These are phyloP conservation scores for Fagopyrum homotropicum DNA, from an alignment of 148 eudicot species.

Conservation along the genomic window DNA sequence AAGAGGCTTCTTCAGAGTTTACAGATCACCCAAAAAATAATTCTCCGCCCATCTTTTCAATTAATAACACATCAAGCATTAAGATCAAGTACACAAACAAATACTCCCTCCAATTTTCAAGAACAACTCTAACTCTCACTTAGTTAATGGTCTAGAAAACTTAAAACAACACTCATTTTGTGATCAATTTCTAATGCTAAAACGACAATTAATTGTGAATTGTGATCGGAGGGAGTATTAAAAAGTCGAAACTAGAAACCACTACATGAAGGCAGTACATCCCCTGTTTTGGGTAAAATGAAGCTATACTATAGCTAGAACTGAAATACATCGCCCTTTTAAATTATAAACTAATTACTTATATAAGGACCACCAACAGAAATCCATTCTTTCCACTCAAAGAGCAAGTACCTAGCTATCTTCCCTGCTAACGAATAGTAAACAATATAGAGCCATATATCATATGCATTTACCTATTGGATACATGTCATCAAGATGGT, in stretches of 20 bases:
- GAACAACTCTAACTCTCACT: too few species aligned
- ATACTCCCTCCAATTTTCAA: too few species aligned
- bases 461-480: not conserved
- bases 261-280: not conserved
- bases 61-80: not conserved
- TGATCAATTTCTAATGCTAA: too few species aligned
- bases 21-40: not conserved
- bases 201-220: too few species aligned
- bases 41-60: not conserved
- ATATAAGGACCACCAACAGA: not conserved
- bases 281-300: not conserved
- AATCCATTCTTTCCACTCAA: not conserved
- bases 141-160: too few species aligned
- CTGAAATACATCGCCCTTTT: not conserved
- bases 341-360: not conserved
- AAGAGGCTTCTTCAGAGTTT: not conserved
- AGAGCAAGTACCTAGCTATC: not conserved
- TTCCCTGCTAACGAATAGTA: not conserved
- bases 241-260: constrained; percentile 1
- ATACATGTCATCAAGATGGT: not conserved
- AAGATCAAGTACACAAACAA: too few species aligned
- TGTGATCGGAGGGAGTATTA: not conserved
- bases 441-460: not conserved
- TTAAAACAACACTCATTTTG: too few species aligned
- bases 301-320: not conserved